Evolutionary conservation across 2,329 filamentous ascomycete genomes (phyloP), one percentile per base, ranked within the genome.

Genomic region (Penicillium crustosum): DNA sequence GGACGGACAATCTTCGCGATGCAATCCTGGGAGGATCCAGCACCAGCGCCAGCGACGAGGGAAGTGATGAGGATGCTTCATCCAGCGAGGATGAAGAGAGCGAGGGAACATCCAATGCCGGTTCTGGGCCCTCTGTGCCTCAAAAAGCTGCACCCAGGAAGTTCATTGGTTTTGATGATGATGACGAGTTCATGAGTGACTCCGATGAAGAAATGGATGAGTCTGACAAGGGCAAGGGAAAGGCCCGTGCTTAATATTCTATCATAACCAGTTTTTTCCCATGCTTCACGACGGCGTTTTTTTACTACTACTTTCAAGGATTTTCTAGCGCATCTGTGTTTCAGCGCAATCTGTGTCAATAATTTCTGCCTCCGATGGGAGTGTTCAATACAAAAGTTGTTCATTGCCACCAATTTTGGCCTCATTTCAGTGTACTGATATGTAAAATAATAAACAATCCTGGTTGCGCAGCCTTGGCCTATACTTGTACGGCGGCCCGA

Each of bases 81-180:
- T 68, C 74, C 53, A 67, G 68, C 17, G 71, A 72, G 48, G 67
- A 77, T 43, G 71, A 73, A 35, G 75, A 73, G 51, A 76, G 73
- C 9, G 71, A 74, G 9, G 73, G 75, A n/a, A 70, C 59, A 9
- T 58, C 61, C 9, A 52, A 43, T 17, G 43, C 53, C 31, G 19
- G 31, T 35, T 51, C 69, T 36, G 69, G 64, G 19, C 61, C 70
- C 47, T 62, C 72, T 57, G 66, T 64, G 38, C 50, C 70, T 29
- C 58, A 63, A 49, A 70, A 68, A 27, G 53, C 70, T 23, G 67
- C 71, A 2, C 65, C 72, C 7, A 66, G 75, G 51, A 73, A 69
- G 27, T 81, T 74, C 60, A 75, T 77, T 50, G 79, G 79, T 1
- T 81, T 81, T 54, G 79, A 81, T 59, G 78, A 80, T 13, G 78